Evolutionary conservation across 1,139 yeast genomes (phyloP), one percentile per base, ranked within the genome.

Genomic region (Saccharomyces hybrid): DNA sequence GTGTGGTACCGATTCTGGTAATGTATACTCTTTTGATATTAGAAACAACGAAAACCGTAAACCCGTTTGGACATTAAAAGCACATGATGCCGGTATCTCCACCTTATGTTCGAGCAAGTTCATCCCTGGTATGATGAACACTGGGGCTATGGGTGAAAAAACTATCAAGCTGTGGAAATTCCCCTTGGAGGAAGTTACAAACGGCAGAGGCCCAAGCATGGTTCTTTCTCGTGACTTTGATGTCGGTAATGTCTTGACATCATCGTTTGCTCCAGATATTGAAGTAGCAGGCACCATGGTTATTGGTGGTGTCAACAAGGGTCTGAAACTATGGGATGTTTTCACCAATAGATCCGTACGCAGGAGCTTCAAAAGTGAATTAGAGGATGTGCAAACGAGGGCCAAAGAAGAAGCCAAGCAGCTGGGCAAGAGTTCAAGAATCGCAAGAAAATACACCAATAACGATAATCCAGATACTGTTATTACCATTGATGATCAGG

Each of bases 1-100:
- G 67, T 95, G 90, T 48, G 96, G 97, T 63, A 90, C 97, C 42
- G 99, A 93, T 70, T 79, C 82, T 59, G 99, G 99, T 69, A 85
- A 85, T 65, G 82, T 93, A 38, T 88, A 88, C 73, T 86, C 95
- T 60, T 91, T 87, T 65, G 99, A 93, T 72, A 85, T 88, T 49
- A 82, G 97, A 70, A 70, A 73, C 50, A 64, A 61, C 28, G 80
- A 77, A 51, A 78, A 77, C 48, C 77, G 79, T 52, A 81, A 79
- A 61, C 90, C 97, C 26, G 67, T 93, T 44, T 93, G 99, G 99
- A 88, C 96, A 5, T 78, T 93, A 64, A 97, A 95, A 73, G 99
- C 99, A 1, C 99, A 93, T 70, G 98, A 93, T 72, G 82, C 95
- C 4, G 97, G 96, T 57, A 86, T 93, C 57, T 86, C 97, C 9